These are phyloP conservation scores for Neurospora pannonica DNA, from an alignment of 495 filamentous ascomycete species.

Conservation along the genomic window DNA sequence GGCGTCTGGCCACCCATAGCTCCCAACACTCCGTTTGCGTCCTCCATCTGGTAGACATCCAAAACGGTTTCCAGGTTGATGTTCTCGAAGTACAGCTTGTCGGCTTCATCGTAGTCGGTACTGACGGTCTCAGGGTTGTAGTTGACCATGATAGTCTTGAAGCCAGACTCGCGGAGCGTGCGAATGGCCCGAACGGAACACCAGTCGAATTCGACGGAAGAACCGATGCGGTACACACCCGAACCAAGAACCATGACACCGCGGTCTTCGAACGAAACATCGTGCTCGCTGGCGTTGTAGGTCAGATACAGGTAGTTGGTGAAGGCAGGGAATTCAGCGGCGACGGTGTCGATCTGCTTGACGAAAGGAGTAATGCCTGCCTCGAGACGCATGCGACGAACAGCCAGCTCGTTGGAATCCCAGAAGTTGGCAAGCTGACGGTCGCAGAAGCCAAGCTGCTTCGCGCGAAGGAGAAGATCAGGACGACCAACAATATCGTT, in stretches of 20 bases:
- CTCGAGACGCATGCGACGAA: conserved; percentile 72
- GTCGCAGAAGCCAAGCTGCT: conserved; percentile 90
- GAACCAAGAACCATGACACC: conserved; percentile 95
- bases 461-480: conserved; percentile 65
- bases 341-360: conserved; percentile 98
- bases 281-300: conserved; percentile 84
- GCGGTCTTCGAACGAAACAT: conserved; percentile 75
- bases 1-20: conserved; percentile 98
- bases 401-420: conserved; percentile 83
- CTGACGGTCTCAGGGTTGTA: conserved; percentile 92
- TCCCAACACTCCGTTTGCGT: conserved; percentile 81
- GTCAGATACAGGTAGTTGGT: conserved; percentile 98
- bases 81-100: conserved; percentile 93
- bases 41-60: conserved; percentile 90
- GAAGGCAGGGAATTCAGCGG: conserved; percentile 87
- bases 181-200: conserved; percentile 95
- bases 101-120: conserved; percentile 95
- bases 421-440: conserved; percentile 88
- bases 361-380: conserved; percentile 79
- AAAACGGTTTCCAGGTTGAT: conserved; percentile 91
- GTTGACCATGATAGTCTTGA: conserved; percentile 98
- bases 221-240: conserved; percentile 95
- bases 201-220: conserved; percentile 98
- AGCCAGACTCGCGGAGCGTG: conserved; percentile 75
- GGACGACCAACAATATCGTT: conserved; percentile 47